Conservation (phyloP, 805 yeast species). For the Myxozyma neotropica region DNA sequence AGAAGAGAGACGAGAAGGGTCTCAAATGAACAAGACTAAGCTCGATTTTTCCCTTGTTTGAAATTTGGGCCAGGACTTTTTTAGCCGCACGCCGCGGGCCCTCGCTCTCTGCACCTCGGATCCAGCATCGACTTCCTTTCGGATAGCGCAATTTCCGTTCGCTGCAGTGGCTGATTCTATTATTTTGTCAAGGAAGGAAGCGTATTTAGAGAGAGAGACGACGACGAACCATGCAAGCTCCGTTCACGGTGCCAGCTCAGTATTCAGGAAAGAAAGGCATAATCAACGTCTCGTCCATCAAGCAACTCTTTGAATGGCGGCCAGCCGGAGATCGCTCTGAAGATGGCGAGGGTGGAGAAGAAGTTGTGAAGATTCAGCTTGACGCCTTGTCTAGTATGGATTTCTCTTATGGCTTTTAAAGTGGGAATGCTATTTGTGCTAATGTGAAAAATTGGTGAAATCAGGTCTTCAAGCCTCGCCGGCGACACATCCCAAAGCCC, state of each 20-base stretch:
- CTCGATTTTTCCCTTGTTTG: too few species aligned
- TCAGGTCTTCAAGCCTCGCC: slow-evolving; percentile 42
- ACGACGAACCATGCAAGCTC: slow-evolving; percentile 22
- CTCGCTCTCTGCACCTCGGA: too few species aligned
- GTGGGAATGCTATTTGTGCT: background rate
- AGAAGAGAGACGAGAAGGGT: background rate
- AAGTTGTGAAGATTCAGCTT: slow-evolving; percentile 10
- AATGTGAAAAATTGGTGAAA: background rate
- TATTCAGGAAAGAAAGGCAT: slow-evolving; percentile 31
- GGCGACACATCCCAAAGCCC: slow-evolving; percentile 40
- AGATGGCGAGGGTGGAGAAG: background rate
- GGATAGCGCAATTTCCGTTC: too few species aligned
- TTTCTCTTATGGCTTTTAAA: background rate
- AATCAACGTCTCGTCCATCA: slow-evolving; percentile 18
- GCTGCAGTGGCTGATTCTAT: background rate
- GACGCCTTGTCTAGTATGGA: slow-evolving; percentile 24
- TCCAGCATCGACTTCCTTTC: too few species aligned
- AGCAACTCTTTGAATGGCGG: slow-evolving; percentile 27
- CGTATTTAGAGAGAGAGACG: background rate
- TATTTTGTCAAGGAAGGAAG: background rate
- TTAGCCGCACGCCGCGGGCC: too few species aligned
- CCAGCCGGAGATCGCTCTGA: slow-evolving; percentile 20
- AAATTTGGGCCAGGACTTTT: too few species aligned
- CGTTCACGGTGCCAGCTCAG: slow-evolving; percentile 30
- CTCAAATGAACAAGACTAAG: background rate